Evolutionary conservation across 1,284 basidiomycete species (phyloP), one percentile per base, ranked within the genome.

Genomic region (Phellopilus nigrolimitatus): DNA sequence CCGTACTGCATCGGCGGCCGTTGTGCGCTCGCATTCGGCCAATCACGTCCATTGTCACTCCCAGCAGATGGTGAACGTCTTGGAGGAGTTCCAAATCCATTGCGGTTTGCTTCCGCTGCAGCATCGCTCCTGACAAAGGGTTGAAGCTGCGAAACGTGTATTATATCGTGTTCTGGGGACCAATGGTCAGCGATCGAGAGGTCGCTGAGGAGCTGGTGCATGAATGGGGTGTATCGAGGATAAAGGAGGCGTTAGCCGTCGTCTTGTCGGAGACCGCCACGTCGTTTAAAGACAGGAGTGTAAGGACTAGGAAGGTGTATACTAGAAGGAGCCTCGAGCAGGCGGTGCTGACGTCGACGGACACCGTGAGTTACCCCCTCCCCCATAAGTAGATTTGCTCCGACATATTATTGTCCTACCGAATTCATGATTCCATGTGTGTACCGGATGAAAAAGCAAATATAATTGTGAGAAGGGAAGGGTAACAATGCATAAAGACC

Each of bases 351-450:
- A 31, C 22, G 33, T 36, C 31, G 33, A 24, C 12, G 33, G 17
- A 47, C 27, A 24, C 27, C 17, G 24, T 17, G 36, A 27, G 22
- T 19, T 13, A 13, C 24, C 30, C 28, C 28, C 12, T 31, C 7
- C 42, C 30, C 42, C 45, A 37, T 37, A 47, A 36, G 45, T 22
- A 17, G 13, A 9, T 13, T 44, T 17, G 42, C 30, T 44, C 42
- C 42, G 34, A 28, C 19, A 21, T 38, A 2, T 37, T 34, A 36
- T 47, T 47, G 44, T 24, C 31, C 31, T 13, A 21, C 3, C 8
- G 9, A 37, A n/a, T n/a, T n/a, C n/a, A n/a, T n/a, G n/a, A n/a
- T n/a, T n/a, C n/a, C n/a, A n/a, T n/a, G n/a, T n/a, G n/a, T n/a
- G n/a, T n/a, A n/a, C n/a, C n/a, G n/a, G n/a, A n/a, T n/a, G n/a